phyloP scores from a whole-genome alignment of 2,329 filamentous ascomycete genomes.

The Drechslerella dactyloides region DNA sequence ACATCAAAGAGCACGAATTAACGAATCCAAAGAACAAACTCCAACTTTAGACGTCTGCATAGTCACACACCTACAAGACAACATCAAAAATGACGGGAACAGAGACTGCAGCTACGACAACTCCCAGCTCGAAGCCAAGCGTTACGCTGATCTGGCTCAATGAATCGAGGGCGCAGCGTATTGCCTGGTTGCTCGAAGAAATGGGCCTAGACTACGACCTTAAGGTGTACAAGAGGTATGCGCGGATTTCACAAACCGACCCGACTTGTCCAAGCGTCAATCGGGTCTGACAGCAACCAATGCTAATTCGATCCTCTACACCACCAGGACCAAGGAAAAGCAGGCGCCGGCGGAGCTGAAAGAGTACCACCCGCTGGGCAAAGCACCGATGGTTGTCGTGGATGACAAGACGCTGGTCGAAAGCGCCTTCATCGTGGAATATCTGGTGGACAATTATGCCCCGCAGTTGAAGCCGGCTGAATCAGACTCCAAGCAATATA shows the following conservation, averaged over 20 bases:
- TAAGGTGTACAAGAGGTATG: constrained; percentile 73
- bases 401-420: constrained; percentile 74
- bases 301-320: background rate
- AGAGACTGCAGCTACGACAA: background rate
- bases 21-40: too few species aligned
- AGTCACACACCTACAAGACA: background rate
- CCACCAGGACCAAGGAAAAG: constrained; percentile 60
- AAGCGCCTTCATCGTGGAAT: constrained; percentile 80
- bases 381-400: constrained; percentile 79
- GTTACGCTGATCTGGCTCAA: constrained; percentile 70
- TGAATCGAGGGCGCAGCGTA: constrained; percentile 79
- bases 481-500: constrained; percentile 64
- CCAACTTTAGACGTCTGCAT: too few species aligned
- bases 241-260: background rate
- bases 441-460: constrained; percentile 73
- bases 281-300: background rate
- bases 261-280: constrained; percentile 51
- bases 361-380: constrained; percentile 81
- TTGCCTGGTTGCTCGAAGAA: constrained; percentile 85
- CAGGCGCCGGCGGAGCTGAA: constrained; percentile 79
- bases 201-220: constrained; percentile 79
- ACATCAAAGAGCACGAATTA: too few species aligned
- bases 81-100: constrained; percentile 14
- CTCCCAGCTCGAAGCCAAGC: constrained; percentile 12
- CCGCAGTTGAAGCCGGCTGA: constrained; percentile 66